These are phyloP conservation scores for Hypoxylon sp. DNA, from an alignment of 2,329 filamentous ascomycete species.

Conservation along the genomic window DNA sequence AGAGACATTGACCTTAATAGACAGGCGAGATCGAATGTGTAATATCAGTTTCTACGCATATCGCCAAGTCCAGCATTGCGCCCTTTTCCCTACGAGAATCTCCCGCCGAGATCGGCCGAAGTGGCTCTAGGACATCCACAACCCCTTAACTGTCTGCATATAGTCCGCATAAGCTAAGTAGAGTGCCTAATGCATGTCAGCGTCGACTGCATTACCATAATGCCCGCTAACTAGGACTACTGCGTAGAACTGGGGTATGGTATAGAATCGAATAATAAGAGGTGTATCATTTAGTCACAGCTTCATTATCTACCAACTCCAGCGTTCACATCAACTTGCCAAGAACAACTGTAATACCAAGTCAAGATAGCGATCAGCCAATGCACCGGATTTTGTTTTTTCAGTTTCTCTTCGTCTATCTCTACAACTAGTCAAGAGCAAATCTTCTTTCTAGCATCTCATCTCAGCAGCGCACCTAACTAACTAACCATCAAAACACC, in stretches of 20 bases:
- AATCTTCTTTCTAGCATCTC: neutral
- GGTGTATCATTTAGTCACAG: neutral
- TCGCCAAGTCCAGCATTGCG: neutral
- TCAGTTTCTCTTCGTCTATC: neutral
- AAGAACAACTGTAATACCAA: neutral
- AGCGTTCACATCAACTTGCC: neutral
- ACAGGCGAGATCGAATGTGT: neutral
- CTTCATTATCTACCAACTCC: neutral
- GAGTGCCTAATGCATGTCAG: neutral
- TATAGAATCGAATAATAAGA: neutral
- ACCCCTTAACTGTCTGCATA: neutral
- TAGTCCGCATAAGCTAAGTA: neutral
- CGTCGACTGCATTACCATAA: neutral
- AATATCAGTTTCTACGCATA: neutral
- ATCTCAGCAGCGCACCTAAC: neutral
- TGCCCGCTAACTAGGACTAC: neutral
- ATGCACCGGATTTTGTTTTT: neutral
- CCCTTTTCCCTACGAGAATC: constrained; percentile 5
- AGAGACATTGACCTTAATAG: too few relatives aligned
- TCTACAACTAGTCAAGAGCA: neutral
- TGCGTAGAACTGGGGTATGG: neutral
- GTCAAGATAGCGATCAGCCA: neutral
- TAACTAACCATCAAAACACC: neutral
- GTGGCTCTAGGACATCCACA: neutral
- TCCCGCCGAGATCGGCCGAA: constrained; percentile 14